A percentile compares a stretch with the other conserved stretches of the same genome.
phyloP scores from a whole-genome alignment of 2,329 filamentous ascomycete genomes.

The Aureobasidium subglaciale region DNA sequence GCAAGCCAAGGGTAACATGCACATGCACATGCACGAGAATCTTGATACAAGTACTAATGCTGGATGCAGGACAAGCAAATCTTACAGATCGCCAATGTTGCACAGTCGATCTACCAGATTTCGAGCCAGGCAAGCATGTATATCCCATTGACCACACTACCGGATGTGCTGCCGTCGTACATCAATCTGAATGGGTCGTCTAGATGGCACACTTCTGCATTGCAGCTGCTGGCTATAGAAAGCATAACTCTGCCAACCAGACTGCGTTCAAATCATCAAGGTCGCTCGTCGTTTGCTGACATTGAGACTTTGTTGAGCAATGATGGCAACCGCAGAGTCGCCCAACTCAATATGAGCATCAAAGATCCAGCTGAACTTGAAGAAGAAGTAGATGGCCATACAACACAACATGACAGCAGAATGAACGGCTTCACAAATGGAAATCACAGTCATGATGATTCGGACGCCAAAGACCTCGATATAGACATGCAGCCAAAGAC shows the following conservation, averaged over 20 bases:
- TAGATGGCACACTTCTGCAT: conserved; percentile 71
- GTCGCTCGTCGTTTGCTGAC: conserved; percentile 51
- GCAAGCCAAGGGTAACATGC: conserved; percentile 19
- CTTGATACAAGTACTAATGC: conserved; percentile 11
- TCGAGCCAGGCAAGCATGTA: conserved; percentile 68
- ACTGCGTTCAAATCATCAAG: conserved; percentile 43
- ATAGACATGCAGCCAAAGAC: conserved; percentile 20
- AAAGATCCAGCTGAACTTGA: conserved; percentile 31
- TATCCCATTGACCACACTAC: conserved; percentile 63
- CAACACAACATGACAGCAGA: conserved; percentile 22
- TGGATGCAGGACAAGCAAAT: conserved; percentile 51
- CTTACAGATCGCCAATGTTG: conserved; percentile 64
- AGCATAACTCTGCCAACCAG: conserved; percentile 70
- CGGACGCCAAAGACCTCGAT: conserved; percentile 18
- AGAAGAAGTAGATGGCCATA: conserved; percentile 24
- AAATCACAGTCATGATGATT: conserved; percentile 7
- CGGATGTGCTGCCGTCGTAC: conserved; percentile 49
- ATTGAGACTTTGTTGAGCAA: conserved; percentile 62
- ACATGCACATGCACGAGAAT: conserved; percentile 15
- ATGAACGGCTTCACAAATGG: conserved; percentile 27
- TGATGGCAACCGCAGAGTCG: conserved; percentile 73
- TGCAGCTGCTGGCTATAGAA: conserved; percentile 71
- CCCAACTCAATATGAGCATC: conserved; percentile 63
- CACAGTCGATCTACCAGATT: conserved; percentile 62
- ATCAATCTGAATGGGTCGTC: conserved; percentile 56